Base-by-base conservation (phyloP, 208 protist species). In the Leishmania guyanensis region DNA sequence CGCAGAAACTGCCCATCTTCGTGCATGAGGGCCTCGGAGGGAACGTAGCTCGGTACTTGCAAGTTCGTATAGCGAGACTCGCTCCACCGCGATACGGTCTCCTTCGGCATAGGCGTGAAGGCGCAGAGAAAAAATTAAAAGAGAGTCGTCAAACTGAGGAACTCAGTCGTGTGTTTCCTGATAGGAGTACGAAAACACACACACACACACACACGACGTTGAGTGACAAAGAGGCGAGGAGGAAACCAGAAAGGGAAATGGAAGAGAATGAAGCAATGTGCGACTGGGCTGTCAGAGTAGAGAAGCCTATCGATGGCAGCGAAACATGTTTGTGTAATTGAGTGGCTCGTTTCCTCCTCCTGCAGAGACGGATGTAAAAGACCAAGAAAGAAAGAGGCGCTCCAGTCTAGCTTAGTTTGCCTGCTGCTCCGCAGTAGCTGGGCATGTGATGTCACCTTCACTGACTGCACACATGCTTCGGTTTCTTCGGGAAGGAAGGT, bases 1-100 rank as follows among this genome's bases (percentile, higher is more conserved):
- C 87, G 90, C 26, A 98, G 75, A 78, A 97, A 96, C 83, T 95
- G 93, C 26, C 93, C 95, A 39, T 96, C 87, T 54, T 96, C 91
- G 79, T 91, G 89, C 51, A 95, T 48, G 36, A 98, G 84, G 2
- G 93, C 88, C 70, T 97, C 95, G 5, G 95, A 87, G 12, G 95
- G 95, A 54, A 98, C 88, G 79, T 98, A 98, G 84, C 88, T 96
- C 29, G 95, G 95, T 33, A 98, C 83, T 43, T 85, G 79, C 22
- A 95, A 68, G 85, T 96, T 98, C 73, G 88, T 95, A 85, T 95
- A 98, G 73, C 90, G 89, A 43, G 80, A 78, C 43, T 84, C 86
- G 88, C 93, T 97, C 93, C 95, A 98, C 16, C 95, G 89, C 50
- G 92, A 93, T 16, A 53, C 65, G 8, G 75, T 88, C 51, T 87